A percentile compares a stretch with the other conserved stretches of the same genome.
These are phyloP conservation scores for Cinnamomum chago DNA, from an alignment of 164 flowering plant genomes.

Conservation along the genomic window DNA sequence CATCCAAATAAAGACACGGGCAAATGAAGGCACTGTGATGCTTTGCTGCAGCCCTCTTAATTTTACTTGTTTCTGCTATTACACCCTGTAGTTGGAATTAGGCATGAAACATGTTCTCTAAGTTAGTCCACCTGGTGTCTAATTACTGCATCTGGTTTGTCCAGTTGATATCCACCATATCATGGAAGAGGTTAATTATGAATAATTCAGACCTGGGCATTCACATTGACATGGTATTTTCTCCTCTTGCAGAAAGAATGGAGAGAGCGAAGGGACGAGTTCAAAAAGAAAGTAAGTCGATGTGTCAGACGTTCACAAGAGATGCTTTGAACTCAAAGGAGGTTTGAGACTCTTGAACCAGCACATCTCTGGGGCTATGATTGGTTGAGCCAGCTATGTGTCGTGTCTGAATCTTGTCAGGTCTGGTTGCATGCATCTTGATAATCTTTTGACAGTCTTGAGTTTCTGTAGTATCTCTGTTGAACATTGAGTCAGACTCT, in stretches of 20 bases:
- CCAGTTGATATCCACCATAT: too few species aligned
- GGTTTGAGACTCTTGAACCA: not conserved
- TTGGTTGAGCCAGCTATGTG: not conserved
- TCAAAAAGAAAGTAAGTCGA: constrained; percentile 21
- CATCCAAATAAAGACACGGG: too few species aligned
- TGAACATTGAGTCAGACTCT: not conserved
- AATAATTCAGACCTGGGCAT: too few species aligned
- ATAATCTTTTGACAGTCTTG: not conserved
- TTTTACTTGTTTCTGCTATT: too few species aligned
- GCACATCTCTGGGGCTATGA: not conserved
- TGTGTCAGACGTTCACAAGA: constrained; percentile 21
- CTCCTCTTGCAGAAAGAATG: constrained; percentile 15
- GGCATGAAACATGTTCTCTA: too few species aligned
- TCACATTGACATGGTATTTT: not conserved
- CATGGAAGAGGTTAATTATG: too few species aligned
- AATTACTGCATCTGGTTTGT: too few species aligned
- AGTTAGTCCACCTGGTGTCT: too few species aligned
- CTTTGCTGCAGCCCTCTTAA: too few species aligned
- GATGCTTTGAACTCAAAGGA: constrained; percentile 1
- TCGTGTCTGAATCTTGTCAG: not conserved
- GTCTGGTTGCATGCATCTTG: constrained; percentile 4
- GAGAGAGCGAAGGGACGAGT: constrained; percentile 21
- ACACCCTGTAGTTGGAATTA: too few species aligned
- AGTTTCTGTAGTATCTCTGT: constrained; percentile 1
- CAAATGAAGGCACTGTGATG: too few species aligned